Percentiles rank a stretch among this genome's conserved stretches.
Evolutionary conservation across 202 grass and related monocot species (phyloP).

Genomic region (Elaeis oleifera): DNA sequence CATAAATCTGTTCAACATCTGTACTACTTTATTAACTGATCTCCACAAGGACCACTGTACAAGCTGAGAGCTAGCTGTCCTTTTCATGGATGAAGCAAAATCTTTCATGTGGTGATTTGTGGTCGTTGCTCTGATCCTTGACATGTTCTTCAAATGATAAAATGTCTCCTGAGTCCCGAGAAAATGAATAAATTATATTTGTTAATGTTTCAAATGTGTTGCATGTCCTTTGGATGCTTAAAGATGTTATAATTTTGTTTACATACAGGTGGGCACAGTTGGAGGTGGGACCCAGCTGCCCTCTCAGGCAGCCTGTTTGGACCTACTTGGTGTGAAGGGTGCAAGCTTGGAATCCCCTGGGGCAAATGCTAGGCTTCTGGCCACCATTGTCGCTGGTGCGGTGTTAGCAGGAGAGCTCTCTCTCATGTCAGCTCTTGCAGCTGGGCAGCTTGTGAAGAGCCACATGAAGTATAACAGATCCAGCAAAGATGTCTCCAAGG

Average conservation of each 20-base stretch:
- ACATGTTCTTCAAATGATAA: too few species aligned
- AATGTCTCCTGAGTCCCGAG: too few species aligned
- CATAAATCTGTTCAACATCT: too few species aligned
- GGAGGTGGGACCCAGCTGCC: constrained; percentile 63
- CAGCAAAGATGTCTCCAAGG: constrained; percentile 40
- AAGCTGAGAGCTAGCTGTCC: too few species aligned
- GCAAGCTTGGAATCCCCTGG: constrained; percentile 43
- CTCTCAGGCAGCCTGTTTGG: constrained; percentile 68
- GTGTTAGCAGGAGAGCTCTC: constrained; percentile 83
- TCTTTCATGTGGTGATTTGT: too few species aligned
- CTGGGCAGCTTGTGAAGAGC: constrained; percentile 72
- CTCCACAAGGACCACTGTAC: too few species aligned
- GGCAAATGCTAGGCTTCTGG: constrained; percentile 49
- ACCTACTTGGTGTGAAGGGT: constrained; percentile 63
- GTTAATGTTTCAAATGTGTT: neutral
- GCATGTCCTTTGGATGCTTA: constrained; percentile 3
- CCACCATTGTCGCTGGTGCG: constrained; percentile 56
- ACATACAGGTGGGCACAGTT: constrained; percentile 57
- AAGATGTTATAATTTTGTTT: neutral
- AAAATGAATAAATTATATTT: neutral
- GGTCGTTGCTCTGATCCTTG: too few species aligned
- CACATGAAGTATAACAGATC: constrained; percentile 90
- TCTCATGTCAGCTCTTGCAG: constrained; percentile 55
- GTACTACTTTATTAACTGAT: too few species aligned
- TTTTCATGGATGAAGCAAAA: too few species aligned